Percentiles rank a stretch among this genome's conserved stretches.
Evolutionary conservation across 1,284 basidiomycete genomes (phyloP).

Genomic region (Schizopora paradoxa): DNA sequence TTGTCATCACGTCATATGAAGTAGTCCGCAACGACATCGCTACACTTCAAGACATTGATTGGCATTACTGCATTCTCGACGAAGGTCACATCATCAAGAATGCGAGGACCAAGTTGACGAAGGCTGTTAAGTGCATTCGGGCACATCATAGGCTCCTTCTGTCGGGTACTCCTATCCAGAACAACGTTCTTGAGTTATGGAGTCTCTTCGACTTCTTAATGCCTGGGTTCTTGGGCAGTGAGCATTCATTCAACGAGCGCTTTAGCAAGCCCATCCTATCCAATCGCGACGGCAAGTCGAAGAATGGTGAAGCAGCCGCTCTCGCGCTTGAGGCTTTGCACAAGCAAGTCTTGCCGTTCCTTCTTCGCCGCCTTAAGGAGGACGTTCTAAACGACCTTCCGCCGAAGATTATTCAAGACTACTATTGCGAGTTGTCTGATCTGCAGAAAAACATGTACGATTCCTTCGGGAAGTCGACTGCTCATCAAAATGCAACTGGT

Average conservation of each 20-base stretch:
- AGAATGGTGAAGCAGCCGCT: slow-evolving; percentile 90
- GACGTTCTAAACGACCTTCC: slow-evolving; percentile 95
- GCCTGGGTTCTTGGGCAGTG: slow-evolving; percentile 97
- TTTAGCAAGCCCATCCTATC: slow-evolving; percentile 96
- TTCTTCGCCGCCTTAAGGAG: slow-evolving; percentile 94
- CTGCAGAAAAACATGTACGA: slow-evolving; percentile 93
- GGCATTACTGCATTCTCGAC: slow-evolving; percentile 97
- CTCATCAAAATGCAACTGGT: slow-evolving; percentile 58
- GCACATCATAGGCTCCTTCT: slow-evolving; percentile 93
- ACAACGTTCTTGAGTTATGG: slow-evolving; percentile 98
- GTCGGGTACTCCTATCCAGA: slow-evolving; percentile 98
- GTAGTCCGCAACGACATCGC: slow-evolving; percentile 93
- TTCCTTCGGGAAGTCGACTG: slow-evolving; percentile 83
- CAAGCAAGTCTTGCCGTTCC: slow-evolving; percentile 98
- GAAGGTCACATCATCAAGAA: slow-evolving; percentile 99
- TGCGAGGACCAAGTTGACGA: slow-evolving; percentile 95
- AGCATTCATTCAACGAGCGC: slow-evolving; percentile 91
- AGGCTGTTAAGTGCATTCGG: slow-evolving; percentile 88
- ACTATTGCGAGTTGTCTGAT: slow-evolving; percentile 96
- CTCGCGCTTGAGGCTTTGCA: slow-evolving; percentile 94
- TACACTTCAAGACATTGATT: slow-evolving; percentile 70
- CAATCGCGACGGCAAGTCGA: slow-evolving; percentile 92
- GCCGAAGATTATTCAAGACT: slow-evolving; percentile 99
- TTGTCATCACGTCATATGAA: slow-evolving; percentile 97
- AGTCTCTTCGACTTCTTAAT: slow-evolving; percentile 99